Evolutionary conservation across 129 eudicot genomes (phyloP).

Genomic region (Smallanthus sonchifolius): DNA sequence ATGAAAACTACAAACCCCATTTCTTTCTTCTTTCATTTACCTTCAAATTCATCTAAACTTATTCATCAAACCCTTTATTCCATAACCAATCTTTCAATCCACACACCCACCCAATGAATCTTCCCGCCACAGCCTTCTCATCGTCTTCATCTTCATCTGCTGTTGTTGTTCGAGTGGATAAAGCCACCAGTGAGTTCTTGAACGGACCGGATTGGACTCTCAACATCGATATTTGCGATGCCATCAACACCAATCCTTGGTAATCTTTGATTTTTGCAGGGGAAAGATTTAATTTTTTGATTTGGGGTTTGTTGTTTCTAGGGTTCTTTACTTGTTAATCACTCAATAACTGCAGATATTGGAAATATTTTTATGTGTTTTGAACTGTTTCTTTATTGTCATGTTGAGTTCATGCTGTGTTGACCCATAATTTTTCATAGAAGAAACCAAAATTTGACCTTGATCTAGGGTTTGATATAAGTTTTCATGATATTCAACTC

Average conservation of each 20-base stretch:
- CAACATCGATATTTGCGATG: conserved; percentile 80
- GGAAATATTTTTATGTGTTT: no score
- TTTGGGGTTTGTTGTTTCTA: not conserved
- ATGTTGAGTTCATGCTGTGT: no score
- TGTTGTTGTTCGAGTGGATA: conserved; percentile 70
- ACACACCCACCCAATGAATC: conserved; percentile 32
- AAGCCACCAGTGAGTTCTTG: conserved; percentile 90
- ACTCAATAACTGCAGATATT: not conserved
- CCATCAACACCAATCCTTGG: conserved; percentile 67
- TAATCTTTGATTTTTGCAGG: conserved; percentile 2
- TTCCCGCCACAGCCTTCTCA: conserved; percentile 48
- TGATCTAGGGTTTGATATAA: no score
- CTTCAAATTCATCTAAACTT: not conserved
- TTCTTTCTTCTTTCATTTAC: no score
- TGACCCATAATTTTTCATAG: no score
- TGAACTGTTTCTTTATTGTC: no score
- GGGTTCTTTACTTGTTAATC: conserved; percentile 17
- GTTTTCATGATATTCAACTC: no score
- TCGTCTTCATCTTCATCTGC: conserved; percentile 40
- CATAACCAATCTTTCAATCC: not conserved
- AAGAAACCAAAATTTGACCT: no score
- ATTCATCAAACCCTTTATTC: no score
- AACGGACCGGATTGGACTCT: conserved; percentile 93
- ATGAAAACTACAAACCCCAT: not conserved
- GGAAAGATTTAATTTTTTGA: not conserved